A percentile compares a stretch with the other conserved stretches of the same genome.
phyloP scores from a whole-genome alignment of 768 basidiomycete species.

The Brasilioporus rufonigricans region DNA sequence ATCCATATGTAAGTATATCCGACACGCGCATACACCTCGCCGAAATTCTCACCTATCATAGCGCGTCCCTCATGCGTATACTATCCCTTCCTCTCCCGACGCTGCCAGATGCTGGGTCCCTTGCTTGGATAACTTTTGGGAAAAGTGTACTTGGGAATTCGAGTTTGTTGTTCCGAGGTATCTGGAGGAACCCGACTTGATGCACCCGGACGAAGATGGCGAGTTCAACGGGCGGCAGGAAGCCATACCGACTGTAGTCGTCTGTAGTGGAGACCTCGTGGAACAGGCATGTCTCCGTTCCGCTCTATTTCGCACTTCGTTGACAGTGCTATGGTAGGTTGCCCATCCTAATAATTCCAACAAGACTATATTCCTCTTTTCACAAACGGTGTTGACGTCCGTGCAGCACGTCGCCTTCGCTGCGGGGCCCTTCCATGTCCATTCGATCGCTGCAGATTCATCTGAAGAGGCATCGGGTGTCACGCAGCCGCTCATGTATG shows the following conservation, averaged over 20 bases:
- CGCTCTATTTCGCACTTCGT: background rate
- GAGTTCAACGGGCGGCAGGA: slow-evolving; percentile 51
- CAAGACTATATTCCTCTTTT: slow-evolving; percentile 93
- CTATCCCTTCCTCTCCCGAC: slow-evolving; percentile 83
- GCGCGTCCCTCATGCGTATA: slow-evolving; percentile 93
- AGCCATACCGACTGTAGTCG: slow-evolving; percentile 76
- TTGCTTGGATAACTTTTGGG: slow-evolving; percentile 92
- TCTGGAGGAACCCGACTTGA: slow-evolving; percentile 53
- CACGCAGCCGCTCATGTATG: slow-evolving; percentile 76
- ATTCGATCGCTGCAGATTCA: slow-evolving; percentile 63
- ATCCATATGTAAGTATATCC: slow-evolving; percentile 69
- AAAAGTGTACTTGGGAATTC: slow-evolving; percentile 97
- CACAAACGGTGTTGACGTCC: slow-evolving; percentile 81
- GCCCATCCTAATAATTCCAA: slow-evolving; percentile 91
- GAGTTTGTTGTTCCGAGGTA: slow-evolving; percentile 91
- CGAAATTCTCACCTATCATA: slow-evolving; percentile 33
- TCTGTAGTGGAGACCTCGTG: slow-evolving; percentile 92
- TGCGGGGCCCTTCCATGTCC: slow-evolving; percentile 88
- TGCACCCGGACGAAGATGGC: slow-evolving; percentile 37
- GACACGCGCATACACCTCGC: background rate
- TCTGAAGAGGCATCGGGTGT: slow-evolving; percentile 61
- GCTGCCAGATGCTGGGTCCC: slow-evolving; percentile 99
- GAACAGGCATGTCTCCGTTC: slow-evolving; percentile 67
- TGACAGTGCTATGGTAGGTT: slow-evolving; percentile 48
- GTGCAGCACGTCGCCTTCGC: slow-evolving; percentile 97